Base-by-base conservation (phyloP, 1,284 basidiomycete species). In the Ganoderma meredithae region DNA sequence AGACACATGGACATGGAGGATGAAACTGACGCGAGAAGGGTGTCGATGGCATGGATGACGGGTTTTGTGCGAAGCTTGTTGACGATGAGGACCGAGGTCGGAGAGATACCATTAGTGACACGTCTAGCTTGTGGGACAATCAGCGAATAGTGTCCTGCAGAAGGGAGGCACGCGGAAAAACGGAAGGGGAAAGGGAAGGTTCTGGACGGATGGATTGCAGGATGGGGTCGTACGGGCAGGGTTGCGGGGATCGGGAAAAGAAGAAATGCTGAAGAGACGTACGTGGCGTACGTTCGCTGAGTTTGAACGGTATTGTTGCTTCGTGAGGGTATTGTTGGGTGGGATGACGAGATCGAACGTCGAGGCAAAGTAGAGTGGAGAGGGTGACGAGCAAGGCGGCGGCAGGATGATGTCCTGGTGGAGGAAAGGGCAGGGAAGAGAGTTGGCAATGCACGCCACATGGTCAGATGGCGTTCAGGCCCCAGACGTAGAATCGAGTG, bases 61-160 rank as follows among this genome's bases (percentile, higher is more conserved):
- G 88, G 90, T 73, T 86, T 89, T 70, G 87, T 95, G 70, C 91
- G 86, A 64, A 88, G 82, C 82, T 93, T 93, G 80, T 93, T 93
- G 17, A 93, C 91, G 71, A 93, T 85, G 62, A 93, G 84, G 49
- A 93, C 88, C 52, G 86, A 81, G 67, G 77, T 78, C 31, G 79
- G 81, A 75, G 71, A 69, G 31, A 70, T 66, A 52, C 71, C 71
- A 55, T 72, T 58, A 25, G 60, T 62, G 65, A 72, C 71, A 64
- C 71, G 71, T 64, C 71, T 72, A 67, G 63, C 71, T 72, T 72
- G 56, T 64, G 22, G 44, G 12, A 64, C 47, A 62, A 65, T 72
- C 67, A 72, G 69, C 33, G 8, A 49, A 19, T 15, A 17, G 13
- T 2, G 25, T 22, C 13, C 22, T 27, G 7, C 5, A 43, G 39